Evolutionary conservation across 2,329 filamentous ascomycete genomes (phyloP), one percentile per base, ranked within the genome.

Genomic region (Neonectria neomacrospora): DNA sequence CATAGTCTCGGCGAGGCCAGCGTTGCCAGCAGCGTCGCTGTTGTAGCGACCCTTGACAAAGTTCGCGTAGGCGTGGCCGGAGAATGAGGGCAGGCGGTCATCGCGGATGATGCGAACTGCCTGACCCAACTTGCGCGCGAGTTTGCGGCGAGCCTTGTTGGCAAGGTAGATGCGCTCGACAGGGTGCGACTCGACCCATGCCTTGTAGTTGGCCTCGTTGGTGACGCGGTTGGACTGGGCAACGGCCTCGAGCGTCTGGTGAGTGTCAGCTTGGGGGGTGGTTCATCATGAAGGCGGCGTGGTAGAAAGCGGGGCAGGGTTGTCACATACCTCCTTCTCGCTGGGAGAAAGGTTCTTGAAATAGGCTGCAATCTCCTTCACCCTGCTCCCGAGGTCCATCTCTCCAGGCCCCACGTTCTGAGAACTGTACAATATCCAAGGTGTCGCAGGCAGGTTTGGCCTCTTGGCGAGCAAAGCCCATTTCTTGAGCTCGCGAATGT

Each of bases 121-220:
- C 67, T 73, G 71, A 52, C 70, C 64, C 54, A 71, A 71, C 58
- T 80, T 78, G 56, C 73, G 78, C 59, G 74, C 75, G 50, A 88
- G 79, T 26, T 64, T 65, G 8, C 48, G 65, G 59, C 86, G 86
- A 22, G 84, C 83, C 2, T 64, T 66, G 77, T 86, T 87, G 64
- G 86, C 85, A 2, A 75, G 64, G 51, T 71, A 65, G 56, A 87
- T 82, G 30, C 78, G 74, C 54, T 74, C 71, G 3, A 77, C 74
- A 3, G 80, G 73, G 67, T 81, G 72, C 28, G 73, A 76, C 63
- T 82, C 76, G n/a, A 87, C 73, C 85, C 86, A 88, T 16, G 78
- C 74, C 74, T 81, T 79, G 71, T 78, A 78, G 18, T 73, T 68
- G 9, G 73, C 77, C 9, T 74, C 68, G 70, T 85, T 85, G 68